These are phyloP conservation scores for Nicotiana attenuata DNA, from an alignment of 257 asterid genomes.

Conservation along the genomic window DNA sequence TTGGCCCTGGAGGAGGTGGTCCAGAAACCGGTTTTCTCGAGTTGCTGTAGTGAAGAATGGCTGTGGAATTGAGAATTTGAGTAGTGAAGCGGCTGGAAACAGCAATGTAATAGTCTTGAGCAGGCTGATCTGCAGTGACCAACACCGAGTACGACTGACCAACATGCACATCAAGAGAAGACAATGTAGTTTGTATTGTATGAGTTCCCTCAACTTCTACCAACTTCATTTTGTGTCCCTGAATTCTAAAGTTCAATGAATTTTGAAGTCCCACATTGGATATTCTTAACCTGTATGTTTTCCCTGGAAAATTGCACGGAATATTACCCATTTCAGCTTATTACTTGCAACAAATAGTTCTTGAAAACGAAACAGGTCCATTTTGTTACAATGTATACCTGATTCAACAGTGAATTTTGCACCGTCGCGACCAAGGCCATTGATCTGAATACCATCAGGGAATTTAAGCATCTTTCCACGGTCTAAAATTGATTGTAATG, in stretches of 20 bases:
- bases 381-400: conserved; percentile 19
- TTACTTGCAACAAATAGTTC: conserved; percentile 8
- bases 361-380: neutral
- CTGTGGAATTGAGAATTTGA: conserved; percentile 41
- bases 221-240: conserved; percentile 58
- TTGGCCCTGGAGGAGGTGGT: conserved; percentile 33
- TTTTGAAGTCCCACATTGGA: conserved; percentile 55
- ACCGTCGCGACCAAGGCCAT: conserved; percentile 40
- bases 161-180: conserved; percentile 63
- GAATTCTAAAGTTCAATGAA: conserved; percentile 49
- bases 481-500: conserved; percentile 36
- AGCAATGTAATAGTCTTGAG: conserved; percentile 44
- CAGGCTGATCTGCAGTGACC: conserved; percentile 50
- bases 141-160: conserved; percentile 70
- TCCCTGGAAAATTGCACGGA: conserved; percentile 50
- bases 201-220: conserved; percentile 80
- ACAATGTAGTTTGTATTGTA: conserved; percentile 39
- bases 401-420: conserved; percentile 37
- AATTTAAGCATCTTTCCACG: conserved; percentile 31
- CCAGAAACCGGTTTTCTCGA: conserved; percentile 32
- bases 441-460: conserved; percentile 59
- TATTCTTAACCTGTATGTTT: conserved; percentile 64
- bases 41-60: conserved; percentile 45
- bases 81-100: conserved; percentile 48
- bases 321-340: neutral